Conservation (phyloP, 2,329 filamentous ascomycete species). For the Pseudogymnoascus sp. region DNA sequence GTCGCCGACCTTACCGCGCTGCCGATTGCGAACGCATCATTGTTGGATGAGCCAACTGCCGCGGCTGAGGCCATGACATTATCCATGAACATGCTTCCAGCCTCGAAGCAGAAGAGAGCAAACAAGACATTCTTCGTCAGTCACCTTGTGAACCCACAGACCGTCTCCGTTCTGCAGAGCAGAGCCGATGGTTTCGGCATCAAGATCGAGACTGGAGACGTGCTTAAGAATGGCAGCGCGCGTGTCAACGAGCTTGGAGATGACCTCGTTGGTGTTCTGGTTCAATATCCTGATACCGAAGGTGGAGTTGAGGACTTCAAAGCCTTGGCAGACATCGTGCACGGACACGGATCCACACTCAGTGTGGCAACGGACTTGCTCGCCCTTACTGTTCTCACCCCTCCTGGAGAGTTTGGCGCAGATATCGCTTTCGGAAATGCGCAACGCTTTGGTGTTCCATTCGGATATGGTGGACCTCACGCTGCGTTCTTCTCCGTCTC, state of each 20-base stretch:
- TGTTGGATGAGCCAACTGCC: constrained; percentile 86
- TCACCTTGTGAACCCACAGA: constrained; percentile 75
- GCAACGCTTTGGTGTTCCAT: constrained; percentile 84
- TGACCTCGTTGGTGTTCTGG: constrained; percentile 79
- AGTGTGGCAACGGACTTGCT: constrained; percentile 85
- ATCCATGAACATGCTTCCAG: constrained; percentile 69
- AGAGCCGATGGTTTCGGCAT: constrained; percentile 90
- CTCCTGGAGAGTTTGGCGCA: constrained; percentile 89
- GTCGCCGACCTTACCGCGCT: constrained; percentile 82
- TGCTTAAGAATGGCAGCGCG: constrained; percentile 58
- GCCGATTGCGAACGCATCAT: constrained; percentile 81
- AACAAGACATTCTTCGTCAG: constrained; percentile 83
- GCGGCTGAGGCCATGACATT: constrained; percentile 95
- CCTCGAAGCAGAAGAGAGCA: constrained; percentile 63
- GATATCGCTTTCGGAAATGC: constrained; percentile 93
- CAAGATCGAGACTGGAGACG: constrained; percentile 65
- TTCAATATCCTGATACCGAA: constrained; percentile 90
- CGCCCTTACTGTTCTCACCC: constrained; percentile 77
- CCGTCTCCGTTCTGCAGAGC: constrained; percentile 73
- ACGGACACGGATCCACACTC: constrained; percentile 71
- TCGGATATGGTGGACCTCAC: constrained; percentile 91
- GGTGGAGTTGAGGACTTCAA: constrained; percentile 74
- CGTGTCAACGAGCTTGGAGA: constrained; percentile 68
- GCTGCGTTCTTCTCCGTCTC: constrained; percentile 91
- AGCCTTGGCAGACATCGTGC: constrained; percentile 66